Percentiles rank a stretch among this genome's conserved stretches.
Evolutionary conservation across 768 basidiomycete genomes (phyloP).

Genomic region (Mycena amicta): DNA sequence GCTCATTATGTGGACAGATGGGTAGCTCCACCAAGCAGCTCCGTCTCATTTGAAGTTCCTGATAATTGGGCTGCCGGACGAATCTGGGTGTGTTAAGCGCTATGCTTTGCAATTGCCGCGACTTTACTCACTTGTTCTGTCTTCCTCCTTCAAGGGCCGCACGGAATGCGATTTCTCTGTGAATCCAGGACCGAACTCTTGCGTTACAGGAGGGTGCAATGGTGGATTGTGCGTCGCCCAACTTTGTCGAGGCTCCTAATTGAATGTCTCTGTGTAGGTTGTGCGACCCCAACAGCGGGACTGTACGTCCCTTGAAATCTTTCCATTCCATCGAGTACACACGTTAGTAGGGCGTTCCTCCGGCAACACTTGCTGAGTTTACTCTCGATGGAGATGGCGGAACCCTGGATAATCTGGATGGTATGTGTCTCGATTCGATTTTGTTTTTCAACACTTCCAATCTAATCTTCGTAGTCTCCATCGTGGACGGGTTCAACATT

Average conservation of each 20-base stretch:
- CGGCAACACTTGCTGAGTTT: conserved; percentile 48
- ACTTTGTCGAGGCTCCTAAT: no score
- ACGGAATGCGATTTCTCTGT: conserved; percentile 47
- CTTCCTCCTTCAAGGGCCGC: conserved; percentile 31
- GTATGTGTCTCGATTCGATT: no score
- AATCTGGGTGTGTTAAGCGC: conserved; percentile 49
- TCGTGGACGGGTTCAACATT: conserved; percentile 50
- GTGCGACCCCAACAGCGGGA: conserved; percentile 36
- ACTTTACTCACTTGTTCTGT: no score
- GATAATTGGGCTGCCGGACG: conserved; percentile 52
- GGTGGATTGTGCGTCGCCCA: conserved; percentile 48
- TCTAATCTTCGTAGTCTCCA: no score
- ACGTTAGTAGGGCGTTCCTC: conserved; percentile 46
- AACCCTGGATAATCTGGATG: conserved; percentile 42
- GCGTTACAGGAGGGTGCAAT: conserved; percentile 47
- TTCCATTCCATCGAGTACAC: no score
- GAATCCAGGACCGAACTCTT: conserved; percentile 36
- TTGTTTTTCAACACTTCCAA: no score
- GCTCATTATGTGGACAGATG: no score
- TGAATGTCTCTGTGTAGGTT: no score
- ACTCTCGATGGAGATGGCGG: conserved; percentile 34
- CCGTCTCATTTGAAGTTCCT: conserved; percentile 43
- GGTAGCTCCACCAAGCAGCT: conserved; percentile 25
- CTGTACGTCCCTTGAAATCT: conserved; percentile 9
- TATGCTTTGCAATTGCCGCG: no score